Conservation (phyloP, 73 alveolate genomes). For the Blepharisma stoltei region DNA sequence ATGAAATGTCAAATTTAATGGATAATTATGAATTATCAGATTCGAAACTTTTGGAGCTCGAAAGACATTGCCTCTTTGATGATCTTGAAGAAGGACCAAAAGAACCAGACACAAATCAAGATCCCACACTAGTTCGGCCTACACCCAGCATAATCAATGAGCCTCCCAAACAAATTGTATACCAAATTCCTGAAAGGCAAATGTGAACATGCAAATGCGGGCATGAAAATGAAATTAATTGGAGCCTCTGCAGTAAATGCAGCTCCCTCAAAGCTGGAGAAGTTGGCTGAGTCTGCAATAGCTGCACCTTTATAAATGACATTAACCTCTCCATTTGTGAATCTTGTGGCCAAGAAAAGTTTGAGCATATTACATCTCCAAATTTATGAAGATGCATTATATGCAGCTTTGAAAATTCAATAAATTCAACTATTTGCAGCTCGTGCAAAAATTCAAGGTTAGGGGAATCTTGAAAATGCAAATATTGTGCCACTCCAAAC, state of each 20-base stretch:
- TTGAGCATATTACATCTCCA: not conserved
- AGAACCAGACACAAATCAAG: not conserved
- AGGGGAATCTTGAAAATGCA: too few species aligned
- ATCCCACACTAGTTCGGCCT: not conserved
- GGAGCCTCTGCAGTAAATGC: not conserved
- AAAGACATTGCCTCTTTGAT: not conserved
- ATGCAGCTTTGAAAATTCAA: too few species aligned
- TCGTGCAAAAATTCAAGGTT: too few species aligned
- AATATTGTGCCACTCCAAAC: too few species aligned
- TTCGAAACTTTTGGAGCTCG: not conserved
- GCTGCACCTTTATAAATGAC: constrained; percentile 25
- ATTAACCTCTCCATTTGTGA: not conserved
- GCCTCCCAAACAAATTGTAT: too few species aligned
- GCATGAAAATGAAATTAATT: not conserved
- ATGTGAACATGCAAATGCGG: constrained; percentile 11
- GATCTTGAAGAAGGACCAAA: not conserved
- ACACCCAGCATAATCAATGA: too few species aligned
- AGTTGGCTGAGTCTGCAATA: not conserved
- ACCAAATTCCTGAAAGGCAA: too few species aligned
- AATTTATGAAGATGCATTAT: too few species aligned
- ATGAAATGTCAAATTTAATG: not conserved
- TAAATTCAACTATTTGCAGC: too few species aligned
- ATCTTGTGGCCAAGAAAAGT: not conserved
- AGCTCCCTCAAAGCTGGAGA: not conserved
- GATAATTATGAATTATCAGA: not conserved